Base-by-base conservation (phyloP, 2,329 filamentous ascomycete species). In the Nannizziopsis barbatae region DNA sequence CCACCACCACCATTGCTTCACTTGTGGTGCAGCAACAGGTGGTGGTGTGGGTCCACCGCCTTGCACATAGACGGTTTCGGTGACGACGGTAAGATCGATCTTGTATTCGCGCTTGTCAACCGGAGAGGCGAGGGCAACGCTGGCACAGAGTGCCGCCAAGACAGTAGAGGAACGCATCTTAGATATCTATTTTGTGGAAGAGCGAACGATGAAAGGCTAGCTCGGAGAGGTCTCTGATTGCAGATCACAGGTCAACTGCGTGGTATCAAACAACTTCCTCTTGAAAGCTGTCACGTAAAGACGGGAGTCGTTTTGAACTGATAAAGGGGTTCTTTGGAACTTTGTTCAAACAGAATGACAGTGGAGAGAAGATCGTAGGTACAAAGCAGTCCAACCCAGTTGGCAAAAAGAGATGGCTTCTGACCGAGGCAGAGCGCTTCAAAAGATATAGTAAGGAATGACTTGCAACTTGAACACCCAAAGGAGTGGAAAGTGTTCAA, bases 71-170 rank as follows among this genome's bases (percentile, higher is more conserved):
- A 58, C 55, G 51, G 66, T 69, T 41, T 65, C 56, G 33, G 64
- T 67, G 44, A 62, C 57, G 38, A 62, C 51, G 30, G 60, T 63
- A 58, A 65, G 60, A 31, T 67, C 63, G 46, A 63, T 67, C 37
- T 60, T 60, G 42, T 63, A 63, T 30, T 57, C 58, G 47, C 61
- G 62, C 57, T 65, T 65, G 42, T 64, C 56, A 38, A 64, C 36
- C 17, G 62, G 63, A 37, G 58, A 58, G 45, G 60, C 65, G 51
- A 62, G 50, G 35, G 60, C 57, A 14, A 64, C 58, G 31, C 61
- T 57, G 42, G 64, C 65, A 58, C 61, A 64, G 50, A 67, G 53
- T 41, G 63, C 65, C 45, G 60, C 59, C 41, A 67, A 47, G 38
- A 67, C 49, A 40, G 64, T 57, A 41, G 58, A 62, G 18, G 30